A percentile compares a stretch with the other conserved stretches of the same genome.
phyloP scores from a whole-genome alignment of 148 eudicot species.

The Oxyria digyna region DNA sequence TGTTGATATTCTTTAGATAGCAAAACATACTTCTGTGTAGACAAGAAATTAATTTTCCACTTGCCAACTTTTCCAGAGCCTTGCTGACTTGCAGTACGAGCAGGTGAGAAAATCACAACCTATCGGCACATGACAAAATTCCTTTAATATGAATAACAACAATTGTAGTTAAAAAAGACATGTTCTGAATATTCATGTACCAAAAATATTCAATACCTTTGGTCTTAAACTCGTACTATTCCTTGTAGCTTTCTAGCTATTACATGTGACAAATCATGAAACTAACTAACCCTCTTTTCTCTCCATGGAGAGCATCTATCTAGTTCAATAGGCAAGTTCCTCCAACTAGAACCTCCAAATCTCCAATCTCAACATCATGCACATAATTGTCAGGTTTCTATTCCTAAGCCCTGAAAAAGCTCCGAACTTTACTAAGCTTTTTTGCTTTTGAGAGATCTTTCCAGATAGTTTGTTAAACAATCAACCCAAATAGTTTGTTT shows the following conservation, averaged over 20 bases:
- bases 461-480: not conserved
- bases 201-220: not conserved
- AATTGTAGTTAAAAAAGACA: not conserved
- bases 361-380: not conserved
- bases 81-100: constrained; percentile 81
- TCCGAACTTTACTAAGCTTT: not conserved
- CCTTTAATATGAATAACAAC: not conserved
- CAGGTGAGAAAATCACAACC: constrained; percentile 89
- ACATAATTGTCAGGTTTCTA: not conserved
- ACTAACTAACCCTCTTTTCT: not conserved
- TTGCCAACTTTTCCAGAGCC: constrained; percentile 90
- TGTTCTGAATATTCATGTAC: not conserved
- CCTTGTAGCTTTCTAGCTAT: not conserved
- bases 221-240: not conserved
- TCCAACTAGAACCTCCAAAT: not conserved
- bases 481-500: not conserved
- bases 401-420: not conserved
- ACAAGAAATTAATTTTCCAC: constrained; percentile 88
- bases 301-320: not conserved
- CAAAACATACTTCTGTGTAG: constrained; percentile 41
- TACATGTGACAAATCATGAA: not conserved
- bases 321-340: not conserved
- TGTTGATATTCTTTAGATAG: not conserved
- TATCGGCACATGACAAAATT: constrained; percentile 4
- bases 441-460: not conserved